Base-by-base conservation (phyloP, 441 rosid species). In the Gossypium trilobum region DNA sequence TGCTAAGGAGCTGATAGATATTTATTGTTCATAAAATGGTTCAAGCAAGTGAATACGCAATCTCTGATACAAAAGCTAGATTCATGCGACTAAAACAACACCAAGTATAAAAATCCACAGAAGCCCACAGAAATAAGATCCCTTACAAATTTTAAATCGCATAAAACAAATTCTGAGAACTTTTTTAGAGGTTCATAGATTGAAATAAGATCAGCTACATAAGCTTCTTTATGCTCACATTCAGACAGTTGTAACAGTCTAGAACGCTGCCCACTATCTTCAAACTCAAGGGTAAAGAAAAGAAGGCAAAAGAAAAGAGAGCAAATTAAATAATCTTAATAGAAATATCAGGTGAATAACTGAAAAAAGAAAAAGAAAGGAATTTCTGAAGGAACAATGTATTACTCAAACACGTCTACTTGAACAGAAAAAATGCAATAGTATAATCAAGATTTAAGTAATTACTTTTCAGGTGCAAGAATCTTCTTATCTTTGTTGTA, bases 391-490 rank as follows among this genome's bases (percentile, higher is more conserved):
- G 17, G 39, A 20, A 81, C 48, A 25, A 56, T 4, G n/a, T 64
- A 66, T 33, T 56, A 42, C 25, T 54, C 17, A 57, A 25, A 57
- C 31, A 11, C 6, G 4, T 10, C 33, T 9, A 56, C 68, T 25
- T 17, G n/a, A 51, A 54, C 62, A 31, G 14, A 11, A 71, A 1
- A 71, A 67, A 50, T 22, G 39, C 73, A 66, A 58, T 2, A 63
- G 46, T n/a, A n/a, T 22, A 51, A 7, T 2, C 1, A 73, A 27
- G 62, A 61, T 10, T 22, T 44, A 75, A 19, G 27, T 16, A 11
- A 48, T 70, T 86, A 92, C 98, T 85, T 87, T 83, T 92, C 97
- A 46, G 88, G 85, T 2, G 82, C n/a, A 75, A 95, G 87, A 70
- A 80, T 73, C 65, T 82, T 86, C 77, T 77, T 85, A 64, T 88